These are phyloP conservation scores for Heliocybe sulcata DNA, from an alignment of 1,284 basidiomycete genomes.

Conservation along the genomic window DNA sequence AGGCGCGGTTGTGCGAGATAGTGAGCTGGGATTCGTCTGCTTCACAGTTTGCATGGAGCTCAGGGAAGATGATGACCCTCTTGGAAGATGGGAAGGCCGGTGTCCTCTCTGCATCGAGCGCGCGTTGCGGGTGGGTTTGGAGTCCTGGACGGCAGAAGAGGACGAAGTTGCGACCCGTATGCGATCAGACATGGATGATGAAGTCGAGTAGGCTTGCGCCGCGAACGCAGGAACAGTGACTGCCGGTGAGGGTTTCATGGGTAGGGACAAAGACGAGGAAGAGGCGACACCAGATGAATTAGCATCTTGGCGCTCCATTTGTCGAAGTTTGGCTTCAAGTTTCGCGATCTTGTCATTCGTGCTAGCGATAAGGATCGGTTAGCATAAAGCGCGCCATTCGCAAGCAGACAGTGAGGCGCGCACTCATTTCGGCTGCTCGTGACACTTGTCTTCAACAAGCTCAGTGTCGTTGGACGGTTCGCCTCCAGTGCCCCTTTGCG, in stretches of 20 bases:
- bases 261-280: not conserved
- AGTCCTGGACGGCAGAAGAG: no score
- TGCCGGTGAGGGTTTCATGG: not conserved
- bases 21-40: no score
- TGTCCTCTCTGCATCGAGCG: no score
- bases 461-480: slow-evolving; percentile 79
- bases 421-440: slow-evolving; percentile 51
- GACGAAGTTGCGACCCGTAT: no score
- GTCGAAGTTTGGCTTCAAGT: slow-evolving; percentile 89
- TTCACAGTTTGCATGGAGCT: no score
- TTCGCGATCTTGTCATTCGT: slow-evolving; percentile 88
- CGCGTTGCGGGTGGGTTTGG: no score
- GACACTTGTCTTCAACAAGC: slow-evolving; percentile 71
- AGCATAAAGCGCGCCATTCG: no score
- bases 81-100: no score
- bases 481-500: slow-evolving; percentile 48
- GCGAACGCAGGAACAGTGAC: not conserved
- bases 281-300: not conserved
- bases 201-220: not conserved
- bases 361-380: no score
- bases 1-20: no score
- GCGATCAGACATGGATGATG: no score
- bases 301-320: slow-evolving; percentile 42
- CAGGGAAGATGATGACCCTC: no score
- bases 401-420: slow-evolving; percentile 12